Percentiles rank a stretch among this genome's conserved stretches.
phyloP scores from a whole-genome alignment of 2,329 filamentous ascomycete genomes.

The Stagonosporopsis chrysanthemi region DNA sequence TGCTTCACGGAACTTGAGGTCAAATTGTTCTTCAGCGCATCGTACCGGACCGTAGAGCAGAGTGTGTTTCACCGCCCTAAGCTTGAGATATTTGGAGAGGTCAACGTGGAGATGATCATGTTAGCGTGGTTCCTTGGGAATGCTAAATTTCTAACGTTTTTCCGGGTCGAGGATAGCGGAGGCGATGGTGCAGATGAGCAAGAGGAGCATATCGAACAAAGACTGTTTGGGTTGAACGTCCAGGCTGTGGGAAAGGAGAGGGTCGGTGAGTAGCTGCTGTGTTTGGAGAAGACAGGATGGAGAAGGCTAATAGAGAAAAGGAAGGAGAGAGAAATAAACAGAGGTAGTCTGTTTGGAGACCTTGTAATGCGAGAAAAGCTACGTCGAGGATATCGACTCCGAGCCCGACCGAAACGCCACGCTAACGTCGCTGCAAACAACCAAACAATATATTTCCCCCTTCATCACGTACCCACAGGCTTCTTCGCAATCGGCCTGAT shows the following conservation, averaged over 20 bases:
- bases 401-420: constrained; percentile 9
- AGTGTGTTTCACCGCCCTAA: background rate
- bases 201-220: background rate
- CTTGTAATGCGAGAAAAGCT: background rate
- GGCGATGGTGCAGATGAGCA: background rate
- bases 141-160: background rate
- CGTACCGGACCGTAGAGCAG: background rate
- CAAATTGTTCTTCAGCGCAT: background rate
- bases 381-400: background rate
- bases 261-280: background rate
- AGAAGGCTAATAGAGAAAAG: too few relatives aligned
- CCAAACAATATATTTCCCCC: background rate
- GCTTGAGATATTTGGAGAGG: background rate
- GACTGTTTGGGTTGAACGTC: too few relatives aligned
- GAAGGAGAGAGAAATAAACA: too few relatives aligned
- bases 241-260: too few relatives aligned
- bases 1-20: background rate
- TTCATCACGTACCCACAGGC: constrained; percentile 41
- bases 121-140: background rate
- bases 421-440: constrained; percentile 9
- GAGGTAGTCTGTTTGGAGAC: too few relatives aligned
- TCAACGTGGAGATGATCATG: background rate
- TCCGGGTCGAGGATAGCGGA: background rate
- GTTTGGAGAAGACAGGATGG: background rate
- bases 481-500: constrained; percentile 63